Percentiles rank a stretch among this genome's conserved stretches.
These are phyloP conservation scores for Cyclospora cayetanensis DNA, from an alignment of 169 alveolate genomes.

Conservation along the genomic window DNA sequence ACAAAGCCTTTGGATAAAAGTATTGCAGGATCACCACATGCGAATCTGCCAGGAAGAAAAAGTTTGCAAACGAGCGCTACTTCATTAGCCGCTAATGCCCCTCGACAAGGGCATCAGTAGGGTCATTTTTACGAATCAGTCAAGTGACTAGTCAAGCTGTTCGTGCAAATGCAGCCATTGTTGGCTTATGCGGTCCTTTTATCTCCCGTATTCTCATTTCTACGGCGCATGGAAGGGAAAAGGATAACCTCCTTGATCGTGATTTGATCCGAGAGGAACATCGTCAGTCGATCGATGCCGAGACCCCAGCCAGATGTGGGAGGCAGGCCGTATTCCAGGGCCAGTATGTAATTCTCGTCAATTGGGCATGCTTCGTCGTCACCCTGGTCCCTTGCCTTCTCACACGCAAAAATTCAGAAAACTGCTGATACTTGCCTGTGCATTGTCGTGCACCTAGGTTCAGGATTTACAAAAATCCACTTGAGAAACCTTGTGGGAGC, in stretches of 20 bases:
- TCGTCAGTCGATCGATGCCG: constrained; percentile 97
- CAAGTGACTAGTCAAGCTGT: background rate
- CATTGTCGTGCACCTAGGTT: no score
- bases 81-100: background rate
- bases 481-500: no score
- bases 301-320: constrained; percentile 99
- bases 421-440: no score
- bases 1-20: no score
- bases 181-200: background rate
- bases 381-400: constrained; percentile 77
- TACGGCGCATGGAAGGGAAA: constrained; percentile 96
- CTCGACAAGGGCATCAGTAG: background rate
- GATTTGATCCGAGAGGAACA: constrained; percentile 95
- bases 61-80: background rate
- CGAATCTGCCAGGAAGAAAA: background rate
- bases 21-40: no score
- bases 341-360: constrained; percentile 88
- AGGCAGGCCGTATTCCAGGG: constrained; percentile 98
- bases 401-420: background rate
- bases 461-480: no score
- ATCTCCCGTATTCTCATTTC: constrained; percentile 2
- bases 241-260: constrained; percentile 97
- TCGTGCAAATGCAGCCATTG: background rate
- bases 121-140: background rate
- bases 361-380: constrained; percentile 81